Evolutionary conservation across 2,329 filamentous ascomycete species (phyloP), one percentile per base, ranked within the genome.

Genomic region (Aschersonia sp.): DNA sequence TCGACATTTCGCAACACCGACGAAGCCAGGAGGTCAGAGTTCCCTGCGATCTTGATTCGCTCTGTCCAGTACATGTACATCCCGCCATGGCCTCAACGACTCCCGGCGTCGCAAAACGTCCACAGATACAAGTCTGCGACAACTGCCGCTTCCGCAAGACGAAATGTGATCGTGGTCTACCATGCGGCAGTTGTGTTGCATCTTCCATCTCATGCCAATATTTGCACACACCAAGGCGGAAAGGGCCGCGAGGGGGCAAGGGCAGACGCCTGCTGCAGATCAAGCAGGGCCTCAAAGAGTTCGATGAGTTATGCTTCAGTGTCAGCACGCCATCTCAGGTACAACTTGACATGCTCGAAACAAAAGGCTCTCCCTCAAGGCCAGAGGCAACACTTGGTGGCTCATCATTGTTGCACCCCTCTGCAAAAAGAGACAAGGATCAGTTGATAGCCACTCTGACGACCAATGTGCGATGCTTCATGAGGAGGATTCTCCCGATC

Each of bases 131-230:
- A 44, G 57, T 58, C 6, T 60, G 58, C 50, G 58, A 60, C 43
- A 60, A 56, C 48, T 60, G 58, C 41, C 58, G 58, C 41, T 60
- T 56, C 43, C 56, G 61, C 47, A 63, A 63, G 47, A 58, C 61
- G 46, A 63, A 61, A 47, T 63, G 61, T 46, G 60, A 63, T 48
- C 58, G 61, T 10, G 57, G 54, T 2, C 43, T 55, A 30, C 61
- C 59, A 6, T 61, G 59, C 46, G 56, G 51, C 47, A 60, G 57
- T 44, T 62, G 60, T 52, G 48, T 54, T 46, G 46, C 52, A 31
- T 54, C 54, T 4, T 50, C 54, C n/a, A 52, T 61, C 44, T 55
- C 48, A 30, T 62, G 60, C 41, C 55, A 56, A 31, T 62, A 62
- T 47, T 53, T 55, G n/a, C 58, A 62, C 48, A 56, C 51, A 29